phyloP scores from a whole-genome alignment of 495 filamentous ascomycete species.

The Filosporella fistucella region DNA sequence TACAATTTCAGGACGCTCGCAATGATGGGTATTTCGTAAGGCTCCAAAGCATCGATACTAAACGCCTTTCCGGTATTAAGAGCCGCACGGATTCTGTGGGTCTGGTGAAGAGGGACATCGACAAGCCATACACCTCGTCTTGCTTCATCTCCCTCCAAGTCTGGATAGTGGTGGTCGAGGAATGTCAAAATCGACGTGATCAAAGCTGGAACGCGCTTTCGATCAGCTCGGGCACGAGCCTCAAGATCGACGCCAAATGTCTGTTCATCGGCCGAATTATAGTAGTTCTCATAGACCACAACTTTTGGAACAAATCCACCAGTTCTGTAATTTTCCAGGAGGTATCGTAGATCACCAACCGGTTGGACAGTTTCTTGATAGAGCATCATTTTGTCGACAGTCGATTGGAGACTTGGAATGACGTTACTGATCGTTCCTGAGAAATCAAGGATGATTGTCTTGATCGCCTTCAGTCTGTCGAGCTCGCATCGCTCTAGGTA shows the following conservation, averaged over 20 bases:
- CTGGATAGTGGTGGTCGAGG: conserved; percentile 93
- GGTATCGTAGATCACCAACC: conserved; percentile 82
- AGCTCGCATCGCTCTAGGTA: conserved; percentile 98
- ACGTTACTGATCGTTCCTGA: conserved; percentile 97
- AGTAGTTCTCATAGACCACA: conserved; percentile 97
- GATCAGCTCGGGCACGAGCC: conserved; percentile 84
- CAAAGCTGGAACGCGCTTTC: conserved; percentile 90
- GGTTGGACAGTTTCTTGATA: conserved; percentile 99
- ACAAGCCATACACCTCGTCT: conserved; percentile 89
- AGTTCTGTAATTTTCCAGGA: conserved; percentile 97
- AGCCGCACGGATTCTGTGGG: conserved; percentile 74
- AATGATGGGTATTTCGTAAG: conserved; percentile 89
- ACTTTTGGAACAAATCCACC: conserved; percentile 88
- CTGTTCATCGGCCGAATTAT: conserved; percentile 95
- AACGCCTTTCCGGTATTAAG: conserved; percentile 89
- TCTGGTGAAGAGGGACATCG: conserved; percentile 81
- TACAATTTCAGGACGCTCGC: conserved; percentile 94
- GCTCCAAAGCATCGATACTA: conserved; percentile 67
- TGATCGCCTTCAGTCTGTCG: conserved; percentile 94
- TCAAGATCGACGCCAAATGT: conserved; percentile 97
- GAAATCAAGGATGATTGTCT: conserved; percentile 95
- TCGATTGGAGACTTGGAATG: conserved; percentile 91
- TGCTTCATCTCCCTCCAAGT: conserved; percentile 95
- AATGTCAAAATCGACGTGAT: conserved; percentile 91
- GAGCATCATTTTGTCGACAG: conserved; percentile 96